Evolutionary conservation across 2,329 filamentous ascomycete species (phyloP), one percentile per base, ranked within the genome.

Genomic region (Aureobasidium pullulans): DNA sequence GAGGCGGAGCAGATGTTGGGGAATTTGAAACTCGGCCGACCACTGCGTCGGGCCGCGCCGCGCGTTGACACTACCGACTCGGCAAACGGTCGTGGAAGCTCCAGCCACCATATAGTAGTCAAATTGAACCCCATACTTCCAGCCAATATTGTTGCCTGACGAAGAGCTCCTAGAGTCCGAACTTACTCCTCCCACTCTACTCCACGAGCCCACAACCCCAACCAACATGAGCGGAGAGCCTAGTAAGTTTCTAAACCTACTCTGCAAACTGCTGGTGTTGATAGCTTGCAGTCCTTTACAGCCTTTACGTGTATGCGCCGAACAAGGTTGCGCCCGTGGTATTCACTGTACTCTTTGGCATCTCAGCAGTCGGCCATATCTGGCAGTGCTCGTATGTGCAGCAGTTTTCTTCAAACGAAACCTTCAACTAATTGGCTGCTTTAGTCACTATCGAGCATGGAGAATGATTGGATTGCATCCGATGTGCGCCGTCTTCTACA

Each of bases 401-500:
- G 31, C 6, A n/a, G 13, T 16, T 10, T 31, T 50, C 11, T 7
- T 1, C 7, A 15, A 23, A 11, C 43, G 8, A 23, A 15, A 46
- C 7, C 5, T 4, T 6, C 23, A 6, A 10, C 16, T 59, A 8
- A 48, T 32, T 8, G 16, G 8, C 4, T 6, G 29, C 3, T 11
- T 16, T 23, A 60, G 58, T 15, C 56, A 19, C 13, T 64, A 64
- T 53, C 57, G 60, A 31, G 57, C 56, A 10, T 85, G 81, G 78
- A 77, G 76, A 53, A 72, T 84, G 13, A 83, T 80, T 0, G 69
- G 77, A 0, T 69, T 86, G 4, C 79, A 84, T 23, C 76, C 81
- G 8, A 77, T 82, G 69, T 81, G 79, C 46, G 76, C 77, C 7
- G 66, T 81, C 1, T 66, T 86, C n/a, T 84, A 85, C 68, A 76